Base-by-base conservation (phyloP, 2,329 filamentous ascomycete species). In the Xylaria sp. region DNA sequence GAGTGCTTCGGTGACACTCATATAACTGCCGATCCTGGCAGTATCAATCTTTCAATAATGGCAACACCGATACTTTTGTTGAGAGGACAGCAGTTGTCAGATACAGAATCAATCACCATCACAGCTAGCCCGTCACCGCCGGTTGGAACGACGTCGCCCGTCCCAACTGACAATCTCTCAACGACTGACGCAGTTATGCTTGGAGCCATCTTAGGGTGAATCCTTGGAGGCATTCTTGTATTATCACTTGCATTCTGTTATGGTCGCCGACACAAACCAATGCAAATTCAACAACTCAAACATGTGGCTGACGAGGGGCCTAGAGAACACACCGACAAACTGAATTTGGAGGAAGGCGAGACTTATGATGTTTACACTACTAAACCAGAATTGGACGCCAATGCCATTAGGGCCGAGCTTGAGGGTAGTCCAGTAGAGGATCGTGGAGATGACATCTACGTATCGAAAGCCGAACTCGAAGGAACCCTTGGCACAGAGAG, bases 381-480 rank as follows among this genome's bases (percentile, higher is more conserved):
- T n/a, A 64, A 64, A 41, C 6, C 41, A 25, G 62, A 57, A 43
- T 28, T 64, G 3, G 62, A 64, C 31, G 25, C 52, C 18, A 2
- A 13, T 3, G 31, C 52, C 3, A 20, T 31, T 2, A 23, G 52
- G n/a, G 51, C 62, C 13, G 41, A 64, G 31, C 62, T 64, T 18
- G 51, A 56, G 13, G 62, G 62, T 10, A 20, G 7, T 3, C 1
- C 20, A 13, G 9, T 2, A 1, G 31, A 51, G 25, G 5, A 41
- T 20, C 8, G 56, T n/a, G 62, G 41, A 2, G 41, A 57, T 4
- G 52, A 41, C 2, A 46, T 65, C 31, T 25, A 54, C 36, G 10
- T 54, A 8, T 5, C 33, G 18, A 65, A 65, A 43, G 46, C 62
- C 2, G 62, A 65, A 48, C 62, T 65, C 15, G 48, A 54, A 20